Evolutionary conservation across 306 rosid species (phyloP), one percentile per base, ranked within the genome.

Genomic region (Trifolium fragiferum): DNA sequence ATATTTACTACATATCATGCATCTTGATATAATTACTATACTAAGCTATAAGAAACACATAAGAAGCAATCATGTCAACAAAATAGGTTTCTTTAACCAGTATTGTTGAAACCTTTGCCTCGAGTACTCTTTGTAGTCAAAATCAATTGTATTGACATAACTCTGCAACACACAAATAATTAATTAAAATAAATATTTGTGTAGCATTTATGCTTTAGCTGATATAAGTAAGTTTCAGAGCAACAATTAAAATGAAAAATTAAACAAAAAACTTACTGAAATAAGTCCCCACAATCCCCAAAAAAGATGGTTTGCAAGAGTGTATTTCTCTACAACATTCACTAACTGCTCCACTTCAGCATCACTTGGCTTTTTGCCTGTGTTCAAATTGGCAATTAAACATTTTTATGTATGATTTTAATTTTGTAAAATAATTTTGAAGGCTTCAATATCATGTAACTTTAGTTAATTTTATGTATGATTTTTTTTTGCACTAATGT

Each of bases 261-360:
- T 35, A 35, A 2, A 62, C 1, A 27, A 65, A 65, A 21, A 59
- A 7, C 76, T 83, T 79, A 94, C 99, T 20, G 99, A 94, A 58
- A 92, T 94, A 44, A 92, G 83, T 63, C 96, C 99, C 99, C 99
- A 94, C 72, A 94, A 80, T 50, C 97, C 95, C 99, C 99, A 94
- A 41, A 90, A 84, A 10, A 94, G 73, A 86, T 94, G 99, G 82
- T 82, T 94, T 68, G 93, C 92, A 53, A 89, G 82, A 59, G 95
- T 86, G 87, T 82, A 92, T 16, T 78, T 89, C 78, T 94, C 96
- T 72, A 66, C 70, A 19, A 80, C 82, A 50, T 76, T 54, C 57
- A 86, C 78, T 49, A 94, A 78, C 76, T 83, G 64, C 60, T 82
- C 88, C 75, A 90, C 92, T 78, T 88, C 87, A 64, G 50, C 84